These are phyloP conservation scores for Boechera stricta DNA, from an alignment of 345 rosid species.

Conservation along the genomic window DNA sequence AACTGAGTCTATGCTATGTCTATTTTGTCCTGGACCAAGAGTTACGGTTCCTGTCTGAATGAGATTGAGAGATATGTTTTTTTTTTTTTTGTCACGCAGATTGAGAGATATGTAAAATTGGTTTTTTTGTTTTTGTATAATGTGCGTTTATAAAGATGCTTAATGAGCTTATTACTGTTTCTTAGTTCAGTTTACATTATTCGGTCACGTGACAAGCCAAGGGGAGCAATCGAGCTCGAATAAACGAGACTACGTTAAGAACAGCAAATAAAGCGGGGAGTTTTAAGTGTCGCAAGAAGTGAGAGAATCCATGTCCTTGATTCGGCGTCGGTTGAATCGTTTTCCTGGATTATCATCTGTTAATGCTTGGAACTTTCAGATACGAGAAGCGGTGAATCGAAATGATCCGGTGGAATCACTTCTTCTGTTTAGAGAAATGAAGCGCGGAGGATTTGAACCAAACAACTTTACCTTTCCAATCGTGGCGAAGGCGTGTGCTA, in stretches of 20 bases:
- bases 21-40: constrained; percentile 7
- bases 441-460: constrained; percentile 52
- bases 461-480: constrained; percentile 66
- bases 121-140: background rate
- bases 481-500: constrained; percentile 68
- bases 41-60: constrained; percentile 21
- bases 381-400: constrained; percentile 54
- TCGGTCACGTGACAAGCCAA: background rate
- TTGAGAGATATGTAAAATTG: background rate
- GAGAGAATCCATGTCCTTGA: constrained; percentile 40
- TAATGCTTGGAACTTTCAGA: constrained; percentile 50
- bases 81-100: background rate
- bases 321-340: constrained; percentile 32
- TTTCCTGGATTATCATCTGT: constrained; percentile 31
- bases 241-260: background rate
- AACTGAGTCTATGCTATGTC: constrained; percentile 19
- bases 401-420: constrained; percentile 49
- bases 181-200: background rate
- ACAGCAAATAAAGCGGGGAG: background rate
- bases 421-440: constrained; percentile 56
- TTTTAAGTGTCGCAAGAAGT: background rate
- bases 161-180: background rate
- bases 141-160: background rate
- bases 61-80: constrained; percentile 11
- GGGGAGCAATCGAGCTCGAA: background rate